Evolutionary conservation across 768 basidiomycete species (phyloP), one percentile per base, ranked within the genome.

Genomic region (Sporobolomyces phaffii): DNA sequence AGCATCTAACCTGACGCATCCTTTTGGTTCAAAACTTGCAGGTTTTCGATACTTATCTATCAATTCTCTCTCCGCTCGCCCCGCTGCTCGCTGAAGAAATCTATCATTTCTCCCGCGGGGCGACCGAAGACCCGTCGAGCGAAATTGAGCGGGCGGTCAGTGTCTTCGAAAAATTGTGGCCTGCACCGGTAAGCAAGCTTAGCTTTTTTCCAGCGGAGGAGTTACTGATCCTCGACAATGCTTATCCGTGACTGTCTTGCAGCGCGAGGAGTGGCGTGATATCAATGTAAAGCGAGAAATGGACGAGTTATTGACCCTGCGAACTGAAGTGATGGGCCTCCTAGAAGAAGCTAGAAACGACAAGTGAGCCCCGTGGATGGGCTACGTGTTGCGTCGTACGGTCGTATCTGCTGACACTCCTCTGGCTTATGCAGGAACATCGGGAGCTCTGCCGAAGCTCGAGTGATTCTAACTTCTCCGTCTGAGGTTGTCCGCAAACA

Each of bases 11-110:
- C 15, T 28, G n/a, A 18, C 48, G 51, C 33, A 51, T 22, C 20
- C 26, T 15, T 11, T 22, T 5, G 15, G 29, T 36, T 31, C 40
- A 62, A 13, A 13, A 53, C 41, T 63, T 13, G 13, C 54, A 92
- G 89, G 80, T 86, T 43, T 77, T 93, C 54, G 78, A 80, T 33
- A 86, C 84, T 3, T 83, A 69, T 24, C 26, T 64, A 10, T 33
- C 59, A 5, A 81, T 90, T 3, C 80, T 92, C 50, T 89, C 90
- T 0, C 94, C 94, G 0, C 85, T 97, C 31, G 80, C 90, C 3
- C 94, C 94, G 13, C 89, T 94, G 75, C 83, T 96, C 8, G 88
- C 90, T 0, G 92, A 96, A 77, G 94, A 97, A 77, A 84, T 93
- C 61, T 82, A 89, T 72, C 78, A 80, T 28, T 76, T 76, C 18